Percentiles rank a stretch among this genome's conserved stretches.
phyloP scores from a whole-genome alignment of 176 grass and related monocot species.

The Urochloa ruziziensis region DNA sequence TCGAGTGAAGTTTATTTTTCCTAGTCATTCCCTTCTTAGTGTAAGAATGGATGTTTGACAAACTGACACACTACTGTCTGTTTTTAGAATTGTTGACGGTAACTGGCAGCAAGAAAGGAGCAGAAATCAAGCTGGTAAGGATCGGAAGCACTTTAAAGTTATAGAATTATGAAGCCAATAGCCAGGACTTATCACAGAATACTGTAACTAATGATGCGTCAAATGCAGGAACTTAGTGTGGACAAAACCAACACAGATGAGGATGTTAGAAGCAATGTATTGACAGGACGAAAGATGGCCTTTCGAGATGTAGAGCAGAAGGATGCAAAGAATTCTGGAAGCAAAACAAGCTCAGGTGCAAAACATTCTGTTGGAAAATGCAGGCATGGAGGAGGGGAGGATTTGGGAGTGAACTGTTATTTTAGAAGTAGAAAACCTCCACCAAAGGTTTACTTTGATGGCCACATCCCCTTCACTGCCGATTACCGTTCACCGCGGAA shows the following conservation, averaged over 20 bases:
- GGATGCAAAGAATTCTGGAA: slow-evolving; percentile 1
- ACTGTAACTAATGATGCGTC: not conserved
- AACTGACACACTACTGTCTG: not conserved
- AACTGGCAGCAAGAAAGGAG: not conserved
- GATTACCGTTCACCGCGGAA: slow-evolving; percentile 51
- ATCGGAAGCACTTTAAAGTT: not conserved
- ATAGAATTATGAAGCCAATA: slow-evolving; percentile 1
- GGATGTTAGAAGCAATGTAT: slow-evolving; percentile 6
- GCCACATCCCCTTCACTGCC: slow-evolving; percentile 56
- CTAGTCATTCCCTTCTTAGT: not conserved
- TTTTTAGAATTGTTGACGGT: slow-evolving; percentile 33
- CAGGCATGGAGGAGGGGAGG: slow-evolving; percentile 40
- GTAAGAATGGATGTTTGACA: not conserved
- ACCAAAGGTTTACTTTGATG: slow-evolving; percentile 45
- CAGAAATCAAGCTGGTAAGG: slow-evolving; percentile 33
- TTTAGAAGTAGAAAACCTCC: slow-evolving; percentile 45
- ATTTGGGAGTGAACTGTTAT: slow-evolving; percentile 44
- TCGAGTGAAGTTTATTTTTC: not conserved
- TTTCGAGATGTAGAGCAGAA: slow-evolving; percentile 28
- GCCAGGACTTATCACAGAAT: not conserved
- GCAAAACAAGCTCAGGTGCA: slow-evolving; percentile 54
- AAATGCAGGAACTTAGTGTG: slow-evolving; percentile 31
- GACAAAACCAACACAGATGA: slow-evolving; percentile 27
- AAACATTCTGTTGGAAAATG: slow-evolving; percentile 63
- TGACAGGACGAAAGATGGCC: slow-evolving; percentile 24